Base-by-base conservation (phyloP, 257 asterid genomes). In the Gentiana macrophylla region DNA sequence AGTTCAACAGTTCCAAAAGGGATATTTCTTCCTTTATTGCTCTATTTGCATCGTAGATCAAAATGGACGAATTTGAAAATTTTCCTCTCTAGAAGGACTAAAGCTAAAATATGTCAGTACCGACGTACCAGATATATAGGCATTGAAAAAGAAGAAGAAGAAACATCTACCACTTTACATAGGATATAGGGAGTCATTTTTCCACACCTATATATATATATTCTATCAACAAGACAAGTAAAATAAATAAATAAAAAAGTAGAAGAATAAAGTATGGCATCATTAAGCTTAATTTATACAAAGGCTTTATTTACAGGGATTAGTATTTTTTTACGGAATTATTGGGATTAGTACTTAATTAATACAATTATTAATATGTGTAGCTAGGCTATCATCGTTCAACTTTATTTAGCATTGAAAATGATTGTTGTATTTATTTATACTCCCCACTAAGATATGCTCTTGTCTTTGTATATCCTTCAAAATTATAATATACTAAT, bases 301-400 rank as follows among this genome's bases (percentile, higher is more conserved):
- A 2, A 3, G 8, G 46, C 46, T 41, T 41, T 41, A 50, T 38
- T 37, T 55, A 34, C 60, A 45, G 62, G 71, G 66, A 60, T 67
- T 36, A 35, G 52, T 54, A 48, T 55, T 60, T 66, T 24, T 24
- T 24, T 24, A 24, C 24, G 24, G 24, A 24, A 24, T 24, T 55
- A 34, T 67, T 53, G 62, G 71, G 66, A 60, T 67, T 36, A 35
- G 52, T 54, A 48, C 50, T 60, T 66, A 54, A 60, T 59, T 66
- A 32, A 52, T 52, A 36, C 35, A 52, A 32, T 37, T 43, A 51
- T 48, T 55, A 32, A 46, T 55, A 64, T 59, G 38, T 41, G 41
- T 41, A 11, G 51, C 11, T 7, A 24, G 24, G 24, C 24, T 24
- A 24, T 6, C 11, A 11, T 8, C 50, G 8, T 35, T 13, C 24